Conservation (phyloP, 805 yeast species). For the Ogataea zsoltii region DNA sequence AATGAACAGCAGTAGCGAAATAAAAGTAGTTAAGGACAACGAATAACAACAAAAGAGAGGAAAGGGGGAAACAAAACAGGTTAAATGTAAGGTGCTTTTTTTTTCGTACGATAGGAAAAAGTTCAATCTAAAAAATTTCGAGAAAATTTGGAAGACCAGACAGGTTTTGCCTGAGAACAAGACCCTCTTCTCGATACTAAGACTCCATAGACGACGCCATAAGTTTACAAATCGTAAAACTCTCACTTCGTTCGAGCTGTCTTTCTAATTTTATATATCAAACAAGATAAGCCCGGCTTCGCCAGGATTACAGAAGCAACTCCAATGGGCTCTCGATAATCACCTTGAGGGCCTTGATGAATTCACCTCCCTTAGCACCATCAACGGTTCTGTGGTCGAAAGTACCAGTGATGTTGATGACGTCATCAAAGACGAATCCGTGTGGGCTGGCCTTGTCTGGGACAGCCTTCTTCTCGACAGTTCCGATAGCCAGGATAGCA, state of each 20-base stretch:
- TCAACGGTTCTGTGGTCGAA: conserved; percentile 96
- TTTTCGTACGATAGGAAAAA: too few relatives aligned
- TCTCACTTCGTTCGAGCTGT: conserved; percentile 1
- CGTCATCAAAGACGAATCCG: conserved; percentile 91
- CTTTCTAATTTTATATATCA: conserved; percentile 1
- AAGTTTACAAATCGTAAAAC: too few relatives aligned
- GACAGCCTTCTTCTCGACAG: conserved; percentile 87
- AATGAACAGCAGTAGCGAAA: not conserved
- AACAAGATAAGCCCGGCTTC: too few relatives aligned
- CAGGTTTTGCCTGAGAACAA: too few relatives aligned
- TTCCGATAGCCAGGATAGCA: conserved; percentile 91
- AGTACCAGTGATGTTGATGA: conserved; percentile 90
- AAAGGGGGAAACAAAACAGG: too few relatives aligned
- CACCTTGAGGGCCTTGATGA: conserved; percentile 87
- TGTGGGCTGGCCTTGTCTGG: conserved; percentile 88
- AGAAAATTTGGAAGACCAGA: too few relatives aligned
- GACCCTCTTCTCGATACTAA: too few relatives aligned
- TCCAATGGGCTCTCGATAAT: conserved; percentile 96
- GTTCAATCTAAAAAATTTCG: too few relatives aligned
- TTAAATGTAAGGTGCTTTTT: too few relatives aligned
- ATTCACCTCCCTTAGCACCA: conserved; percentile 98
- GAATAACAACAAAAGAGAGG: too few relatives aligned
- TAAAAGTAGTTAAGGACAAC: not conserved
- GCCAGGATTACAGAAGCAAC: conserved; percentile 61
- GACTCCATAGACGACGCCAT: too few relatives aligned